phyloP scores from a whole-genome alignment of 305 asterid species.

The Petunia hybrid region DNA sequence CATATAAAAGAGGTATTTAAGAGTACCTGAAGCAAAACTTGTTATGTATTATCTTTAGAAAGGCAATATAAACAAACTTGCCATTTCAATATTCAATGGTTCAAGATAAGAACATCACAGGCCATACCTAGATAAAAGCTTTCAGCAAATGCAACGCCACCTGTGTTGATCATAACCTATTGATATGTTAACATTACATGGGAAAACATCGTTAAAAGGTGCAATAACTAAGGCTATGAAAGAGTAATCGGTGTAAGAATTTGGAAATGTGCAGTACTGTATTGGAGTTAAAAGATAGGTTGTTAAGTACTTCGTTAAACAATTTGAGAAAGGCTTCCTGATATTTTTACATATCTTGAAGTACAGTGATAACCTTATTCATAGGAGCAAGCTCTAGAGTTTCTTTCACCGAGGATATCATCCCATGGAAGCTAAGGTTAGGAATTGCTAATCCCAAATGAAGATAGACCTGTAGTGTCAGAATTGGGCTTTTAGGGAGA shows the following conservation, averaged over 20 bases:
- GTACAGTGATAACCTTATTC: constrained; percentile 60
- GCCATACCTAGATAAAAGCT: constrained; percentile 74
- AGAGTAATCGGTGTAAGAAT: background rate
- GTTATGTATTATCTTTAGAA: background rate
- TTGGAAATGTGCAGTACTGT: background rate
- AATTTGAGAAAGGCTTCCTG: background rate
- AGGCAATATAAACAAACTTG: background rate
- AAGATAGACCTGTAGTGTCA: constrained; percentile 67
- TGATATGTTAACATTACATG: constrained; percentile 29
- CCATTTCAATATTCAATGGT: background rate
- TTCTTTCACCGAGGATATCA: constrained; percentile 86
- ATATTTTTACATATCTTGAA: constrained; percentile 29
- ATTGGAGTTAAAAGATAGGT: background rate
- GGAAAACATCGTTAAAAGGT: no score
- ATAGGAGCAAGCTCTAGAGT: constrained; percentile 88
- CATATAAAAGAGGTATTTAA: background rate
- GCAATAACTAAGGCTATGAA: background rate
- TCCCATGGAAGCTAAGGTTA: constrained; percentile 90
- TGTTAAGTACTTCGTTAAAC: background rate
- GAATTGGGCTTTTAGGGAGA: constrained; percentile 24
- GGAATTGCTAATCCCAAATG: constrained; percentile 96
- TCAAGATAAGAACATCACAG: constrained; percentile 3
- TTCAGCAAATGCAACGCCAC: constrained; percentile 85
- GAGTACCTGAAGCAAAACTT: background rate
- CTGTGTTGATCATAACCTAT: constrained; percentile 94